A percentile compares a stretch with the other conserved stretches of the same genome.
Evolutionary conservation across 108 stramenopile genomes (phyloP).

Genomic region (Pseudonitzschia multiseries): DNA sequence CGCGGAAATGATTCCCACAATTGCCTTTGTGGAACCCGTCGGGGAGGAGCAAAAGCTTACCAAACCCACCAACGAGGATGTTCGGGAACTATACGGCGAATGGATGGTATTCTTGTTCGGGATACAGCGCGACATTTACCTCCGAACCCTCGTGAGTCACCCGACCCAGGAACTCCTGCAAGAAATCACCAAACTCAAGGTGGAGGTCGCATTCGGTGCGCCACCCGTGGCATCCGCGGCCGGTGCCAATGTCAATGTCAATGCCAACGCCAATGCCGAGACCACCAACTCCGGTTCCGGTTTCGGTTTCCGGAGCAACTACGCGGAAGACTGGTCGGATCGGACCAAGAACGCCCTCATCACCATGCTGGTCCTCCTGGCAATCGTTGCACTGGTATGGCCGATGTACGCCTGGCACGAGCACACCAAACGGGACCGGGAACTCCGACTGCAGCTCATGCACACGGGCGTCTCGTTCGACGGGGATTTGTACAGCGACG

Average conservation of each 20-base stretch:
- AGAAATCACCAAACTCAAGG: slow-evolving; percentile 12
- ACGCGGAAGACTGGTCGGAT: slow-evolving; percentile 21
- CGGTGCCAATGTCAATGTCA: not conserved
- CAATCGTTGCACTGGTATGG: slow-evolving; percentile 3
- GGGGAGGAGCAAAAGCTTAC: not conserved
- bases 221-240: not conserved
- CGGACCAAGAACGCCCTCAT: slow-evolving; percentile 26
- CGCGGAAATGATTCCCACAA: slow-evolving; percentile 8
- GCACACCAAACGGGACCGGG: not conserved
- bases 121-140: slow-evolving; percentile 15
- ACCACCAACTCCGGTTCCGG: no score
- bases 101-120: slow-evolving; percentile 28
- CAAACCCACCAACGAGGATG: slow-evolving; percentile 26
- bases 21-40: slow-evolving; percentile 24
- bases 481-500: not conserved
- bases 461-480: not conserved
- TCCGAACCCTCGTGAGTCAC: slow-evolving; percentile 1
- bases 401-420: slow-evolving; percentile 11
- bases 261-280: no score
- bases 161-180: slow-evolving; percentile 22
- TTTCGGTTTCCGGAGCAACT: no score
- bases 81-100: slow-evolving; percentile 14
- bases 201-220: not conserved
- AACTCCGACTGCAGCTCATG: not conserved
- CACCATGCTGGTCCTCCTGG: slow-evolving; percentile 12